phyloP scores from a whole-genome alignment of 1,284 basidiomycete genomes.

The Microbotryum scabiosae region DNA sequence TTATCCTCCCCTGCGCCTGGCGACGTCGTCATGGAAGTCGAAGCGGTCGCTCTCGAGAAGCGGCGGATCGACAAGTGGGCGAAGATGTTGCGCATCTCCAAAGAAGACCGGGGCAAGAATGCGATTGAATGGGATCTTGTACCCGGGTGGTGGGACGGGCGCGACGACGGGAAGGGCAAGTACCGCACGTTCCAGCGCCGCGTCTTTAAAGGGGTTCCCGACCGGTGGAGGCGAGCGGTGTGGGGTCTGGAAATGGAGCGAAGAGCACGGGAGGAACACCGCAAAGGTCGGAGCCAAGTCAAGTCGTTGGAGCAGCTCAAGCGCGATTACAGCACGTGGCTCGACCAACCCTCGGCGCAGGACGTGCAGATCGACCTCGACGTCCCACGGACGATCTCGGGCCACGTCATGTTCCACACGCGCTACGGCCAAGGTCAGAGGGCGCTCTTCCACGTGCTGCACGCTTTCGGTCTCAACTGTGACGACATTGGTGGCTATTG shows the following conservation, averaged over 20 bases:
- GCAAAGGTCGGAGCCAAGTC: background rate
- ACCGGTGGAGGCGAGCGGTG: slow-evolving; percentile 85
- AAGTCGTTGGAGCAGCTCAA: slow-evolving; percentile 22
- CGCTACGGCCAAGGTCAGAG: slow-evolving; percentile 92
- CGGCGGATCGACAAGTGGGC: slow-evolving; percentile 76
- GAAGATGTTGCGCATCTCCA: slow-evolving; percentile 55
- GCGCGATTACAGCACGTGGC: slow-evolving; percentile 49
- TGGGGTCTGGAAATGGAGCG: slow-evolving; percentile 51
- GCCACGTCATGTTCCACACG: slow-evolving; percentile 89
- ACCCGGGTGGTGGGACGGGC: slow-evolving; percentile 54
- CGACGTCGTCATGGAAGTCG: slow-evolving; percentile 19
- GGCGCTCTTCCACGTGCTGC: slow-evolving; percentile 86
- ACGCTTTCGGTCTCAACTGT: slow-evolving; percentile 61
- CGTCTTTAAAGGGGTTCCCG: slow-evolving; percentile 91
- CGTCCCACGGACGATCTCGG: slow-evolving; percentile 90
- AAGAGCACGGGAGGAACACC: slow-evolving; percentile 18
- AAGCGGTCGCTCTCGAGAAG: slow-evolving; percentile 50
- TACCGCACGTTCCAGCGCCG: slow-evolving; percentile 49
- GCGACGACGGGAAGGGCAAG: slow-evolving; percentile 26
- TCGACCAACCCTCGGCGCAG: slow-evolving; percentile 72
- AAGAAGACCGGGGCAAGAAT: slow-evolving; percentile 61
- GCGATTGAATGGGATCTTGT: slow-evolving; percentile 63
- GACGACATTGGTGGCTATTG: slow-evolving; percentile 61
- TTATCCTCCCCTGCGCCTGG: slow-evolving; percentile 8
- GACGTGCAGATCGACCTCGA: slow-evolving; percentile 98